Evolutionary conservation across 371 early-diverging fungal species (phyloP).

Genomic region (Cokeromyces recurvatus): DNA sequence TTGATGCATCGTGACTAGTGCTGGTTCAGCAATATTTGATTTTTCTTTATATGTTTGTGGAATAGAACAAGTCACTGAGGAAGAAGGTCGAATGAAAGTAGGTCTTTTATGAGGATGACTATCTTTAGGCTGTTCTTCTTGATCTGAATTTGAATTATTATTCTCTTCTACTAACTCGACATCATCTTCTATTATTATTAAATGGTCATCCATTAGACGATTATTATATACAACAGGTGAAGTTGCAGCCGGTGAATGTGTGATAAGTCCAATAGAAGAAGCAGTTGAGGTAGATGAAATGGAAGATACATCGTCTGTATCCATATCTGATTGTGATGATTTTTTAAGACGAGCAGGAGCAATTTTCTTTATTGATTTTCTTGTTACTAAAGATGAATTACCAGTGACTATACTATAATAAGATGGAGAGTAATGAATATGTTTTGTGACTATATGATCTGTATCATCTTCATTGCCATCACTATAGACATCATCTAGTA

Average conservation of each 20-base stretch:
- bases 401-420: background rate
- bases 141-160: slow-evolving; percentile 1
- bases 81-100: background rate
- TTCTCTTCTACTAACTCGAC: background rate
- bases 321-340: slow-evolving; percentile 34
- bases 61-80: background rate
- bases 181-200: no score
- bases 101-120: background rate
- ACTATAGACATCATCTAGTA: slow-evolving; percentile 9
- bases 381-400: background rate
- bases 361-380: slow-evolving; percentile 33
- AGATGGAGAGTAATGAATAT: background rate
- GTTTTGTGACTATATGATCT: slow-evolving; percentile 4
- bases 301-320: slow-evolving; percentile 29
- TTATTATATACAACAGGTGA: background rate
- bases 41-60: slow-evolving; percentile 12
- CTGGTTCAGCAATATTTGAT: slow-evolving; percentile 18
- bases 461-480: slow-evolving; percentile 4
- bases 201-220: background rate
- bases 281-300: slow-evolving; percentile 16
- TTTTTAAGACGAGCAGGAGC: slow-evolving; percentile 41
- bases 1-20: slow-evolving; percentile 21
- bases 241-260: slow-evolving; percentile 5
- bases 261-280: slow-evolving; percentile 5
- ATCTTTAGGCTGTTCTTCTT: slow-evolving; percentile 1